These are phyloP conservation scores for Fusarium verticillioides DNA, from an alignment of 2,329 filamentous ascomycete genomes.

Conservation along the genomic window DNA sequence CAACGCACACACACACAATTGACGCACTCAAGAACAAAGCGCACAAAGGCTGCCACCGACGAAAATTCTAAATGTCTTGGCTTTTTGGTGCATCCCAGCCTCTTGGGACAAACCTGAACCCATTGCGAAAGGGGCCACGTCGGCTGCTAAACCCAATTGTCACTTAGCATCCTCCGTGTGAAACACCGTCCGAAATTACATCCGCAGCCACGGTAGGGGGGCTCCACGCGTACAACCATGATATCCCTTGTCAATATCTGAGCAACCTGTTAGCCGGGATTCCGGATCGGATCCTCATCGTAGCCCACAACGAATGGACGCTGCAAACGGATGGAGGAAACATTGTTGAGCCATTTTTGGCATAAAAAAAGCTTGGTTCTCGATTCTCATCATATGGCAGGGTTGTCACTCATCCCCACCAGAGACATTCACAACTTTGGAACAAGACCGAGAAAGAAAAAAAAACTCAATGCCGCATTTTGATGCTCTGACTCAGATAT, in stretches of 20 bases:
- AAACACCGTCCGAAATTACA: slow-evolving; percentile 52
- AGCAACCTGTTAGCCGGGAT: slow-evolving; percentile 19
- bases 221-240: slow-evolving; percentile 31
- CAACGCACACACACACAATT: slow-evolving; percentile 7
- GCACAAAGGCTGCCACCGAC: slow-evolving; percentile 2
- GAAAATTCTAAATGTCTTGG: slow-evolving; percentile 26
- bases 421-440: slow-evolving; percentile 5
- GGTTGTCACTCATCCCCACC: slow-evolving; percentile 24
- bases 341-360: slow-evolving; percentile 29
- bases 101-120: slow-evolving; percentile 23
- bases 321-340: slow-evolving; percentile 21
- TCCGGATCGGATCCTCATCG: slow-evolving; percentile 24
- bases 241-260: slow-evolving; percentile 25
- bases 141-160: slow-evolving; percentile 38
- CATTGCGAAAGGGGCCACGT: slow-evolving; percentile 39
- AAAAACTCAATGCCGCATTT: slow-evolving; percentile 1
- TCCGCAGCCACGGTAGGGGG: slow-evolving; percentile 44
- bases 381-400: slow-evolving; percentile 4
- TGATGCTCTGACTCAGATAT: slow-evolving; percentile 10
- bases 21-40: not conserved
- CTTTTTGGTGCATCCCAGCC: slow-evolving; percentile 30
- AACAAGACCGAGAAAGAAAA: not conserved
- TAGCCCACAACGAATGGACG: slow-evolving; percentile 1
- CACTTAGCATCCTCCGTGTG: slow-evolving; percentile 39
- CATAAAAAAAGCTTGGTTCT: slow-evolving; percentile 35